A percentile compares a stretch with the other conserved stretches of the same genome.
phyloP scores from a whole-genome alignment of 495 filamentous ascomycete species.

The Aspergillus sclerotiicarbonarius region DNA sequence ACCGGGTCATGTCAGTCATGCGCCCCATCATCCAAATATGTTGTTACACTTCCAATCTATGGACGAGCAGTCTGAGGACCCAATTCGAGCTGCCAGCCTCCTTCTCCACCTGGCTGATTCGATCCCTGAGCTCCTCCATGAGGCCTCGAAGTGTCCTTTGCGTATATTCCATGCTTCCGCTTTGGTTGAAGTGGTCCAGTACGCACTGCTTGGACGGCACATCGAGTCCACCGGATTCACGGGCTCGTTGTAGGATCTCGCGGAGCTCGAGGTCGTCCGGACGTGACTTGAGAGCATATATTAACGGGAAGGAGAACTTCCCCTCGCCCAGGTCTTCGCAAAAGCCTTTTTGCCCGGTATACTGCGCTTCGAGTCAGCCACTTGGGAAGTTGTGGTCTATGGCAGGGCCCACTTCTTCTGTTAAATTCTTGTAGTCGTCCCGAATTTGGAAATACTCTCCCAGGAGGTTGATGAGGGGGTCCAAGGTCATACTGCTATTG shows the following conservation, averaged over 20 bases:
- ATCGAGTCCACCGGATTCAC: slow-evolving; percentile 7
- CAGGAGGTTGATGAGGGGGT: slow-evolving; percentile 17
- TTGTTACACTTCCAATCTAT: slow-evolving; percentile 9
- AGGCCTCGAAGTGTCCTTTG: slow-evolving; percentile 10
- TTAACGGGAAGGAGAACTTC: slow-evolving; percentile 36
- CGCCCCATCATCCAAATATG: not conserved
- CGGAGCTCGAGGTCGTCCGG: slow-evolving; percentile 13
- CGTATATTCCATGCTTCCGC: slow-evolving; percentile 22
- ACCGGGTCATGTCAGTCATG: no score
- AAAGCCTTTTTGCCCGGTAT: slow-evolving; percentile 35
- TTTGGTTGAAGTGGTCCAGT: slow-evolving; percentile 11
- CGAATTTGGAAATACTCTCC: slow-evolving; percentile 39
- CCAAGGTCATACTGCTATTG: not conserved
- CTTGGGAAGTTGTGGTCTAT: not conserved
- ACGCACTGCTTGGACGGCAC: slow-evolving; percentile 18
- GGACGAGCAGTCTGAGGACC: slow-evolving; percentile 20
- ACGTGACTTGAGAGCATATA: slow-evolving; percentile 18
- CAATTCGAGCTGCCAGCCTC: slow-evolving; percentile 18
- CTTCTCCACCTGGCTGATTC: slow-evolving; percentile 9
- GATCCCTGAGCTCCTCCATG: slow-evolving; percentile 10
- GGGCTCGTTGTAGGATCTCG: slow-evolving; percentile 14
- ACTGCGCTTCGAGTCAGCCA: slow-evolving; percentile 10
- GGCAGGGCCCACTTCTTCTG: slow-evolving; percentile 9
- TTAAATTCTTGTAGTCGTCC: slow-evolving; percentile 41
- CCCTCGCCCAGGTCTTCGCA: slow-evolving; percentile 40